Base-by-base conservation (phyloP, 75 land plant species). In the Chamaecyparis obtusa region DNA sequence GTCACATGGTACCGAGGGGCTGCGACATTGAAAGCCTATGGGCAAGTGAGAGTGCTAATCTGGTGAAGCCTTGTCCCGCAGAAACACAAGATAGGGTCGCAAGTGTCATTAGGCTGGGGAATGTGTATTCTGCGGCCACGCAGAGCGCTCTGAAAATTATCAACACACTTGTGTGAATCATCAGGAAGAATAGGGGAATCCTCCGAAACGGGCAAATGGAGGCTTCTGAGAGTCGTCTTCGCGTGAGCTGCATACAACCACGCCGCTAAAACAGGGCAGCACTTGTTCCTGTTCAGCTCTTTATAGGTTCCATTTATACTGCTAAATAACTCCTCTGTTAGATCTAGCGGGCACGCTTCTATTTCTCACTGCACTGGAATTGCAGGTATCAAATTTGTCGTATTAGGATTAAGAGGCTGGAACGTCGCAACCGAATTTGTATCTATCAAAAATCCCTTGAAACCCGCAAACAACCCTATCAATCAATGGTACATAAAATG, bases 221-320 rank as follows among this genome's bases (percentile, higher is more conserved):
- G 77, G 49, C 32, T 27, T 48, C 76, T 43, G 84, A 90, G 88
- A 2, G 90, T 91, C 21, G 91, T 81, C 49, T 74, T 44, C 27
- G 93, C 90, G 85, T 93, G 89, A 60, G 96, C 93, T 21, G 96
- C 78, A 89, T 86, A 91, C 39, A 96, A 91, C 93, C 94, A 94
- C 0, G 96, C 89, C 9, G 95, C 94, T 19, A 96, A 91, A 35
- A 93, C 91, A n/a, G 97, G 97, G 90, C 97, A 96, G 91, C 96
- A 96, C 13, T 90, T 89, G 85, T 77, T 84, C n/a, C 87, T 80
- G 51, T 84, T 77, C 51, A 88, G 90, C 83, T 57, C 51, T 37
- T 87, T 72, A 85, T 89, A 93, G 24, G 91, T 89, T 16, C 77
- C 37, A 80, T 84, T 84, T 33, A 91, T 72, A 33, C 87, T 83